These are phyloP conservation scores for Suzukiozyma palmioleophila DNA, from an alignment of 1,139 yeast genomes.

Conservation along the genomic window DNA sequence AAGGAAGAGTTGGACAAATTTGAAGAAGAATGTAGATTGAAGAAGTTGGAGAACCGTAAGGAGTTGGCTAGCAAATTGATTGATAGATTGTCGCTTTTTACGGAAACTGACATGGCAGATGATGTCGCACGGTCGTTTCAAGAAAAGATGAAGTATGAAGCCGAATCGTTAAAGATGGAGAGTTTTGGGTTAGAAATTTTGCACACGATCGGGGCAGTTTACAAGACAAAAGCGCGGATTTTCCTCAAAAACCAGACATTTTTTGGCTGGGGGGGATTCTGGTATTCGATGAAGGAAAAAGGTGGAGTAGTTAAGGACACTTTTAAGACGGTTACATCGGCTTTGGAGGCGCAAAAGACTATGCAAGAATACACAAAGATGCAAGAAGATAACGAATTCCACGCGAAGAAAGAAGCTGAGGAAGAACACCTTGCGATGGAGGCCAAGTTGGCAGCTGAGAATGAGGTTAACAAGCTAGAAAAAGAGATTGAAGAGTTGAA, in stretches of 20 bases:
- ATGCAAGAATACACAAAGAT: constrained; percentile 76
- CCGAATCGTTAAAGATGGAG: constrained; percentile 86
- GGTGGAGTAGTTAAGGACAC: constrained; percentile 85
- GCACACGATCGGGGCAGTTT: constrained; percentile 80
- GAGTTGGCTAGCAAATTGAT: constrained; percentile 61
- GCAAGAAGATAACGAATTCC: constrained; percentile 57
- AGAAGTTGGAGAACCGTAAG: constrained; percentile 68
- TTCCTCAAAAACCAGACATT: constrained; percentile 62
- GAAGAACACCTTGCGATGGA: constrained; percentile 21
- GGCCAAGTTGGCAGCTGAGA: constrained; percentile 10
- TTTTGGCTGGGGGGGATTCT: constrained; percentile 80
- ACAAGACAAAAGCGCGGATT: constrained; percentile 62
- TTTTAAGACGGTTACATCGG: constrained; percentile 77
- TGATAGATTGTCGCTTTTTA: constrained; percentile 66
- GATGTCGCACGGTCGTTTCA: constrained; percentile 68
- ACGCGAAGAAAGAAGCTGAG: constrained; percentile 38
- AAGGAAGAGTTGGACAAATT: constrained; percentile 67
- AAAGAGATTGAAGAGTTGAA: constrained; percentile 18
- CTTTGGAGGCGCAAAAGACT: constrained; percentile 85
- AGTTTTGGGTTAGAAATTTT: constrained; percentile 89
- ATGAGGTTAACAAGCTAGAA: constrained; percentile 16
- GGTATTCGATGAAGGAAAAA: constrained; percentile 80
- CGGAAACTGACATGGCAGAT: constrained; percentile 74
- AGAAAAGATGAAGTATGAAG: constrained; percentile 73
- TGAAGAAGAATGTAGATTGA: constrained; percentile 72